A percentile compares a stretch with the other conserved stretches of the same genome.
phyloP scores from a whole-genome alignment of 2,329 filamentous ascomycete species.

The Trichoderma aggressivum region DNA sequence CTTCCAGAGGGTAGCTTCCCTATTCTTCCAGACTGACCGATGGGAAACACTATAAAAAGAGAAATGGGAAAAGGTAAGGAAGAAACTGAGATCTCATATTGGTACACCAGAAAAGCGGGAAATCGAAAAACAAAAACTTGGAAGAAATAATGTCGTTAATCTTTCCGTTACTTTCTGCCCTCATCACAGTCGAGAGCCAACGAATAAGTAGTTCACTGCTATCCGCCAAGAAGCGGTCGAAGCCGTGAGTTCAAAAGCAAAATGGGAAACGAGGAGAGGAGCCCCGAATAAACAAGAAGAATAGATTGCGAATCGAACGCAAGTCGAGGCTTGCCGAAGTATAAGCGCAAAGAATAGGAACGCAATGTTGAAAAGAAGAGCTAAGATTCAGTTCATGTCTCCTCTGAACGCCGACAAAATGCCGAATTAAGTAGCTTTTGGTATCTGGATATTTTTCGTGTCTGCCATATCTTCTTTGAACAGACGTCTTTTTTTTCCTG shows the following conservation, averaged over 20 bases:
- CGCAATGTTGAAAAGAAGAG: not conserved
- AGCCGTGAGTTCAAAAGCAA: not conserved
- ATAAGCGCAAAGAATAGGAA: not conserved
- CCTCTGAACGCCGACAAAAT: slow-evolving; percentile 11
- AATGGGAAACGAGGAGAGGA: not conserved
- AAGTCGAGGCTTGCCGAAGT: not conserved
- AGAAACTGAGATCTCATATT: not conserved
- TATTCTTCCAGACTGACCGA: not conserved
- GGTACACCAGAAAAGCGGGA: not conserved
- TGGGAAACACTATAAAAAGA: not conserved
- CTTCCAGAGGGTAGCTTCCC: not conserved
- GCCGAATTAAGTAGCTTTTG: slow-evolving; percentile 7
- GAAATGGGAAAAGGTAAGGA: not conserved
- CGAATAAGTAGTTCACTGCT: not conserved
- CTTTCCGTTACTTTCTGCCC: not conserved
- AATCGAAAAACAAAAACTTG: not conserved
- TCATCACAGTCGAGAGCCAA: not conserved
- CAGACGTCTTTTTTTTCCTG: not conserved
- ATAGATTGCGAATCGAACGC: slow-evolving; percentile 1
- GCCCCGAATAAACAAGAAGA: not conserved
- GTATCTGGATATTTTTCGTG: not conserved
- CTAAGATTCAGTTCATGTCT: slow-evolving; percentile 3
- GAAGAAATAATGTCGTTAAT: not conserved
- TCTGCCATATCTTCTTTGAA: not conserved
- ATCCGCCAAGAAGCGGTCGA: not conserved